Evolutionary conservation across 2,329 filamentous ascomycete genomes (phyloP).

Genomic region (Xylariaceae sp.): DNA sequence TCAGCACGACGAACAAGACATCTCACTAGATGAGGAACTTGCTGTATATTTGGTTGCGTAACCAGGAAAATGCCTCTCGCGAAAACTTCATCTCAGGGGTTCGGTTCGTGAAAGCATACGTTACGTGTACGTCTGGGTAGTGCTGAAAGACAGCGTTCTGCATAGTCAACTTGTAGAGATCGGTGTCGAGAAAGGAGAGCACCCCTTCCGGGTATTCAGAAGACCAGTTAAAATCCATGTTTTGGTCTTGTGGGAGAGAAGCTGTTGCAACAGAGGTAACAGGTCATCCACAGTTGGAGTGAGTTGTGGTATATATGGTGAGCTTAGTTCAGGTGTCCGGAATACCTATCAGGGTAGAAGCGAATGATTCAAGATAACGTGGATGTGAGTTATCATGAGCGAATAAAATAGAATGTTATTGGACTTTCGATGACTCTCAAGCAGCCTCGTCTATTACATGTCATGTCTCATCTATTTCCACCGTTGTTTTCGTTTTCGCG

Average conservation of each 20-base stretch:
- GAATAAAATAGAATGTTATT: neutral
- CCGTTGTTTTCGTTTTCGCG: neutral
- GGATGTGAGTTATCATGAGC: too few relatives aligned
- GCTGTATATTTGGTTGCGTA: slow-evolving; percentile 83
- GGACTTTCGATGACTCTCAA: neutral
- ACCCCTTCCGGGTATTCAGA: slow-evolving; percentile 76
- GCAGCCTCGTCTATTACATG: too few relatives aligned
- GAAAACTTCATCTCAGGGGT: slow-evolving; percentile 93
- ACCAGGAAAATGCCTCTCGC: slow-evolving; percentile 82
- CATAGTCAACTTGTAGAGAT: slow-evolving; percentile 97
- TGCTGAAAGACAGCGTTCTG: slow-evolving; percentile 95
- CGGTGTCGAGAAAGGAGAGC: slow-evolving; percentile 81
- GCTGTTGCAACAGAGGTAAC: too few relatives aligned
- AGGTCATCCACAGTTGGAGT: neutral
- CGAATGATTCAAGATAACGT: neutral
- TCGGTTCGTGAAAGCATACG: slow-evolving; percentile 93
- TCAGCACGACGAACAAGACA: slow-evolving; percentile 12
- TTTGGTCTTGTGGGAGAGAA: neutral
- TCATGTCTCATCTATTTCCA: neutral
- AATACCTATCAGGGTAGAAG: neutral
- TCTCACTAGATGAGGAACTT: slow-evolving; percentile 39
- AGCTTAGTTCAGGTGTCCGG: too few relatives aligned
- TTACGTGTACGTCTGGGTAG: slow-evolving; percentile 81
- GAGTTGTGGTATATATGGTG: neutral
- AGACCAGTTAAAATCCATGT: slow-evolving; percentile 71